Percentiles rank a stretch among this genome's conserved stretches.
These are phyloP conservation scores for Verticillium dahliae DNA, from an alignment of 2,329 filamentous ascomycete genomes.

Conservation along the genomic window DNA sequence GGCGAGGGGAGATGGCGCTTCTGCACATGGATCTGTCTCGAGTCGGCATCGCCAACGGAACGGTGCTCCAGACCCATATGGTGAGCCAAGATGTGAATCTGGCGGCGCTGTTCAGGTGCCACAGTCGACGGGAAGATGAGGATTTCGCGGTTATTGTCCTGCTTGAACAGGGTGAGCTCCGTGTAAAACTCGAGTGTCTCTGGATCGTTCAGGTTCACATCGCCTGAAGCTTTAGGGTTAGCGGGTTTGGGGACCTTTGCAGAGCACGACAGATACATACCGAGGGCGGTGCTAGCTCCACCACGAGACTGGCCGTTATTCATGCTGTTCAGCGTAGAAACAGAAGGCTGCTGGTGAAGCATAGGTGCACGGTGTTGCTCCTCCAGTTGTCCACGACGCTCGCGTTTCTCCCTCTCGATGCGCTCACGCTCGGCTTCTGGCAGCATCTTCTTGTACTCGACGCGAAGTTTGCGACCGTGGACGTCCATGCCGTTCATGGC, in stretches of 20 bases:
- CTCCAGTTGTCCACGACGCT: slow-evolving; percentile 90
- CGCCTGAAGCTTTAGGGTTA: slow-evolving; percentile 30
- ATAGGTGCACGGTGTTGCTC: slow-evolving; percentile 83
- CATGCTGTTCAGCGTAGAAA: slow-evolving; percentile 67
- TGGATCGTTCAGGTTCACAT: slow-evolving; percentile 88
- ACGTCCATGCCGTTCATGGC: slow-evolving; percentile 93
- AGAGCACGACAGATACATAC: slow-evolving; percentile 7
- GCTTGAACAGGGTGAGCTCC: slow-evolving; percentile 82
- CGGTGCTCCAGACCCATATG: slow-evolving; percentile 89
- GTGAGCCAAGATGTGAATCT: slow-evolving; percentile 90
- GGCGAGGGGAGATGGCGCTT: slow-evolving; percentile 53
- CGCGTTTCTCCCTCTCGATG: slow-evolving; percentile 94
- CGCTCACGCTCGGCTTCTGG: slow-evolving; percentile 89
- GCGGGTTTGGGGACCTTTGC: background rate
- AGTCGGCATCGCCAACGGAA: slow-evolving; percentile 81
- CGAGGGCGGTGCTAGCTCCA: slow-evolving; percentile 14
- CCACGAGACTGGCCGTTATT: slow-evolving; percentile 54
- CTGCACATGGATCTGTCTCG: slow-evolving; percentile 85
- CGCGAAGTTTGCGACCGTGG: slow-evolving; percentile 85
- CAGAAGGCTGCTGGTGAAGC: slow-evolving; percentile 78
- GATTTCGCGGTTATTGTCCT: slow-evolving; percentile 69
- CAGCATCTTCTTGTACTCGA: slow-evolving; percentile 99
- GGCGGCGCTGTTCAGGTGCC: slow-evolving; percentile 76
- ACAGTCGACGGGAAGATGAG: slow-evolving; percentile 78
- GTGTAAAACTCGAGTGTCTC: slow-evolving; percentile 84